Percentiles rank a stretch among this genome's conserved stretches.
Evolutionary conservation across 2,329 filamentous ascomycete species (phyloP).

Genomic region (Aspergillus sp.): DNA sequence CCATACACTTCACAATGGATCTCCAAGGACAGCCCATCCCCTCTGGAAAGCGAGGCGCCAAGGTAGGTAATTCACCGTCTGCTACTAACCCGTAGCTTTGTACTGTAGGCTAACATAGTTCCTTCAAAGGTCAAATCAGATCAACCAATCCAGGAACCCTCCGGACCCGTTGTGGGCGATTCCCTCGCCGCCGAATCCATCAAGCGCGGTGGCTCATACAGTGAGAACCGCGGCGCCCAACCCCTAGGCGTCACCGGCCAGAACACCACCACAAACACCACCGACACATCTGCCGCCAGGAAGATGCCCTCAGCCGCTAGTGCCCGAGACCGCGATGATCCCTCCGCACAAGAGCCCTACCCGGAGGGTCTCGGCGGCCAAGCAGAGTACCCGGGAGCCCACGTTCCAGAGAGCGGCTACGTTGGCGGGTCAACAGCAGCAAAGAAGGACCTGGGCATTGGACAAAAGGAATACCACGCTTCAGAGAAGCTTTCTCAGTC

Average conservation of each 20-base stretch:
- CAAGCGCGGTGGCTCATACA: conserved; percentile 62
- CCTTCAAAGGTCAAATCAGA: conserved; percentile 49
- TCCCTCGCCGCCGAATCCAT: conserved; percentile 78
- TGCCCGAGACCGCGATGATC: conserved; percentile 51
- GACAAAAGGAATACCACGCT: conserved; percentile 28
- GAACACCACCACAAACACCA: conserved; percentile 62
- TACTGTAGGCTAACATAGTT: neutral
- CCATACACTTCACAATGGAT: conserved; percentile 39
- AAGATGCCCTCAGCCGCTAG: conserved; percentile 55
- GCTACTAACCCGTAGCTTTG: neutral
- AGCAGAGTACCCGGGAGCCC: conserved; percentile 43
- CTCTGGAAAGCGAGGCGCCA: conserved; percentile 38
- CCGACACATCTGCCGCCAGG: conserved; percentile 58
- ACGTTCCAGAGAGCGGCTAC: conserved; percentile 40
- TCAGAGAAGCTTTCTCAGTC: conserved; percentile 19
- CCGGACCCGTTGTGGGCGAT: conserved; percentile 67
- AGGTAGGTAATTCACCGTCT: conserved; percentile 30
- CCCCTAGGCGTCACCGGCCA: conserved; percentile 54
- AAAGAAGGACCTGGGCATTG: conserved; percentile 37
- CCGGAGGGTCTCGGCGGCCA: conserved; percentile 45
- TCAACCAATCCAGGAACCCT: conserved; percentile 62
- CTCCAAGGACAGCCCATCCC: conserved; percentile 45
- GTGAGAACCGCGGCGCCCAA: conserved; percentile 61
- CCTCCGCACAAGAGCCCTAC: conserved; percentile 49
- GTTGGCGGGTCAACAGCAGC: conserved; percentile 38